Conservation (phyloP, 148 eudicot species). For the Cornus suecica region DNA sequence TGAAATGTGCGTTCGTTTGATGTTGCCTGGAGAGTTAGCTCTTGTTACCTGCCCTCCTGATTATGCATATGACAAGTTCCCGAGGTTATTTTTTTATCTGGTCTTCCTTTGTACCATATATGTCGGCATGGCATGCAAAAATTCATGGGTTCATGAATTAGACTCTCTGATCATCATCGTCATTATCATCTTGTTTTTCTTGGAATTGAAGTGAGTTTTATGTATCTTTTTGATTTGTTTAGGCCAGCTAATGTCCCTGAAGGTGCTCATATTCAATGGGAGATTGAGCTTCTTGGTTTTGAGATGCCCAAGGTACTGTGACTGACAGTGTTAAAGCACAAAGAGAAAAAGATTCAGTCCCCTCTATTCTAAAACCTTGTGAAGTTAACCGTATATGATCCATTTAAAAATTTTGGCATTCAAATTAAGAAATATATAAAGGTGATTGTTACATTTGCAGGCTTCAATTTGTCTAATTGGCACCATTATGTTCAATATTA, state of each 20-base stretch:
- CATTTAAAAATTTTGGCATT: neutral
- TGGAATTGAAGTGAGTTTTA: neutral
- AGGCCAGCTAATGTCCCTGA: conserved; percentile 90
- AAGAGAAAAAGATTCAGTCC: neutral
- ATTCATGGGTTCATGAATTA: conserved; percentile 7
- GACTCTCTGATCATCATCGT: conserved; percentile 4
- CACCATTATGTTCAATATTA: neutral
- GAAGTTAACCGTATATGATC: neutral
- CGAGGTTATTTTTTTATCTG: conserved; percentile 43
- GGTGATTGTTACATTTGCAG: neutral
- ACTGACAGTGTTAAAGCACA: neutral
- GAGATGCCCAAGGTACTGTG: conserved; percentile 76
- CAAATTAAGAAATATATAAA: neutral
- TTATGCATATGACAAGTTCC: conserved; percentile 95
- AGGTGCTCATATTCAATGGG: conserved; percentile 90
- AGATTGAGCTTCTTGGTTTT: conserved; percentile 94
- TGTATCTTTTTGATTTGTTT: conserved; percentile 6
- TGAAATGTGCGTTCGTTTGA: conserved; percentile 93
- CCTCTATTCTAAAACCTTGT: neutral
- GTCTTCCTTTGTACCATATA: neutral
- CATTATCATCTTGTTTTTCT: neutral
- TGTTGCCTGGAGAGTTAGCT: conserved; percentile 97
- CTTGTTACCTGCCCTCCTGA: conserved; percentile 97
- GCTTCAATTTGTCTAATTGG: neutral
- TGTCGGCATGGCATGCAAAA: neutral